Percentiles rank a stretch among this genome's conserved stretches.
phyloP scores from a whole-genome alignment of 2,329 filamentous ascomycete species.

The Penicillium psychrosexuale region DNA sequence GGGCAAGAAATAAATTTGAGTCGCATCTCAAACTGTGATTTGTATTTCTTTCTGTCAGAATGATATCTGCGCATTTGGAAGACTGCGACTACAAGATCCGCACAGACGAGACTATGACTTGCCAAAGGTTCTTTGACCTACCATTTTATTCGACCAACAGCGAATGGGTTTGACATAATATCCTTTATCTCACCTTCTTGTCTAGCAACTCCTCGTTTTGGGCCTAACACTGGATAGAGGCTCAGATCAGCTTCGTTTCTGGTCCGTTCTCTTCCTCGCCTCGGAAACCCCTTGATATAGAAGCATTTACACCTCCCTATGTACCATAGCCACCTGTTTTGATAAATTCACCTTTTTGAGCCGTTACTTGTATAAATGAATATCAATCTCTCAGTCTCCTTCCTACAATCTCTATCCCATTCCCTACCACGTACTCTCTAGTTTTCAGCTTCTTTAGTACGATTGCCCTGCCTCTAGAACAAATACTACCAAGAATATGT shows the following conservation, averaged over 20 bases:
- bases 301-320: slow-evolving; percentile 9
- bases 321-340: slow-evolving; percentile 13
- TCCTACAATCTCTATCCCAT: neutral
- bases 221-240: neutral
- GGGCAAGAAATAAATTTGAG: slow-evolving; percentile 3
- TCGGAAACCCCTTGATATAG: neutral
- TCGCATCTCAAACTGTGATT: neutral
- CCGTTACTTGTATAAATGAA: slow-evolving; percentile 8
- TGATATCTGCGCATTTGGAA: neutral
- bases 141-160: neutral
- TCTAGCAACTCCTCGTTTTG: neutral
- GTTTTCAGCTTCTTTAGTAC: neutral
- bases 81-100: neutral
- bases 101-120: neutral
- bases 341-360: slow-evolving; percentile 2
- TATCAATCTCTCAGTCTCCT: neutral
- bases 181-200: neutral
- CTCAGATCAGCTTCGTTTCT: neutral
- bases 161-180: neutral
- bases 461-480: neutral
- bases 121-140: neutral
- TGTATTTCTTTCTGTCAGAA: neutral
- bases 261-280: neutral
- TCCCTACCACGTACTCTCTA: neutral
- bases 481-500: neutral